phyloP scores from a whole-genome alignment of 176 grass and related monocot species.

The Triticum timopheevii region DNA sequence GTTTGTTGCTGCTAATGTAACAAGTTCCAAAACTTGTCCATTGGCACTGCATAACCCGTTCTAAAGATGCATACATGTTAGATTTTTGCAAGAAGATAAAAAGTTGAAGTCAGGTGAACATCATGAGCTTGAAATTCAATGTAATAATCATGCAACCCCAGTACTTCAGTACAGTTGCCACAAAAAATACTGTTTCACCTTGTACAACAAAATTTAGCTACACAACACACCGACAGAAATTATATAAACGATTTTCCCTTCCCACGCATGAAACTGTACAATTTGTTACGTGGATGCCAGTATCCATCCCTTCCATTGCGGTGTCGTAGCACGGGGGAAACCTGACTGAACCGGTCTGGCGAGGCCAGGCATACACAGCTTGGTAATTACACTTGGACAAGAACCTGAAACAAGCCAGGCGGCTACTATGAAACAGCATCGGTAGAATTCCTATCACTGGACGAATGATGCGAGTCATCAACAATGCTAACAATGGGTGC shows the following conservation, averaged over 20 bases:
- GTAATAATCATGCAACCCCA: neutral
- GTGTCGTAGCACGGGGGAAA: neutral
- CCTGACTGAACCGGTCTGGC: neutral
- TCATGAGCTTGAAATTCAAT: neutral
- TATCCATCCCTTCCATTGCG: neutral
- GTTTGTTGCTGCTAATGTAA: neutral
- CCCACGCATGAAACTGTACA: neutral
- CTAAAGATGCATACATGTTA: neutral
- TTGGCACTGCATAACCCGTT: neutral
- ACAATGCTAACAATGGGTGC: slow-evolving; percentile 34
- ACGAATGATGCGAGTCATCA: slow-evolving; percentile 38
- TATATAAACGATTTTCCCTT: slow-evolving; percentile 11
- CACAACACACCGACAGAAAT: neutral
- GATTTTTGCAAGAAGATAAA: neutral
- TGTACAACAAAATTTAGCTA: slow-evolving; percentile 8
- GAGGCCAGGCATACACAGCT: neutral
- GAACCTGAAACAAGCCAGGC: neutral
- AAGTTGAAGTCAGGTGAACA: too few species aligned
- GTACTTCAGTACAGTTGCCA: neutral
- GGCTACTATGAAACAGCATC: slow-evolving; percentile 21
- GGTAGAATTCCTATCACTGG: slow-evolving; percentile 11
- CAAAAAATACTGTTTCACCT: neutral
- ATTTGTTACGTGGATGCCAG: neutral
- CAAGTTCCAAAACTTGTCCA: neutral
- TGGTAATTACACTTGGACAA: neutral